Conservation (phyloP, 2,329 filamentous ascomycete genomes). For the Blastomyces percursus region DNA sequence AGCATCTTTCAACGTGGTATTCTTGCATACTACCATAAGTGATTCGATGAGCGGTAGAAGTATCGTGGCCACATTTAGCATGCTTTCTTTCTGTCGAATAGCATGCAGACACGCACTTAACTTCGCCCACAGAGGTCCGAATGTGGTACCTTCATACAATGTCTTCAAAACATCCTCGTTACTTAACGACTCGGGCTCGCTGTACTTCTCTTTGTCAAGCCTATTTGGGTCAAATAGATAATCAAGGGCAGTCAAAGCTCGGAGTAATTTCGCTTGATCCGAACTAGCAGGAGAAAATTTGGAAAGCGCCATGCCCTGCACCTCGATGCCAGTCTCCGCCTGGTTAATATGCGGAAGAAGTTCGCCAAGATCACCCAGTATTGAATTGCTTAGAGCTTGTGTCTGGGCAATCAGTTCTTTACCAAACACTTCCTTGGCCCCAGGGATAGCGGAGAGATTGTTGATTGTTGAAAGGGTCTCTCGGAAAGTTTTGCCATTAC, state of each 20-base stretch:
- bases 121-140: constrained; percentile 83
- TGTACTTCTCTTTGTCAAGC: constrained; percentile 41
- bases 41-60: constrained; percentile 89
- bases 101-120: constrained; percentile 78
- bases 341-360: constrained; percentile 76
- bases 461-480: constrained; percentile 98
- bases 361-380: constrained; percentile 72
- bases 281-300: constrained; percentile 96
- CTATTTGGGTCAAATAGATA: constrained; percentile 83
- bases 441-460: constrained; percentile 86
- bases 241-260: constrained; percentile 85
- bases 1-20: constrained; percentile 69
- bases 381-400: constrained; percentile 69
- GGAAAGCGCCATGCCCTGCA: constrained; percentile 83
- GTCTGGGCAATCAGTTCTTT: constrained; percentile 83
- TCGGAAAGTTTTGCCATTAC: constrained; percentile 94
- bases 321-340: constrained; percentile 80
- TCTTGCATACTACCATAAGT: constrained; percentile 98
- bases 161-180: constrained; percentile 78
- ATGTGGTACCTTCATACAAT: constrained; percentile 83
- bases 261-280: constrained; percentile 89
- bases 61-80: constrained; percentile 95
- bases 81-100: constrained; percentile 83
- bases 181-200: constrained; percentile 48
- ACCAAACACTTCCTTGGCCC: constrained; percentile 83